phyloP scores from a whole-genome alignment of 2,329 filamentous ascomycete species.

The Monosporascus sp. region DNA sequence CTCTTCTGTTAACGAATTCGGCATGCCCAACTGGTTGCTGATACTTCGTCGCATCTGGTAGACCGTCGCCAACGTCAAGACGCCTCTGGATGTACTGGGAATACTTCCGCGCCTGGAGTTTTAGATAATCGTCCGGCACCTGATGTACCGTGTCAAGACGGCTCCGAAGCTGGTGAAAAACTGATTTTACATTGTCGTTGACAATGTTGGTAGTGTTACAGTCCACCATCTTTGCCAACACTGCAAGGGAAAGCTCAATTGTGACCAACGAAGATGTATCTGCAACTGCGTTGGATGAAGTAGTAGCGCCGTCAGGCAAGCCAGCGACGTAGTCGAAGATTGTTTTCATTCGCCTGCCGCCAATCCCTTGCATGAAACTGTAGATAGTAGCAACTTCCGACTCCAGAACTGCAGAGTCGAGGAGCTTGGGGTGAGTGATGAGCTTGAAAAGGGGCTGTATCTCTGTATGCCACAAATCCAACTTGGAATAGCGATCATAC shows the following conservation, averaged over 20 bases:
- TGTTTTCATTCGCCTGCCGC: constrained; percentile 22
- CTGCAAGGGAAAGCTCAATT: constrained; percentile 24
- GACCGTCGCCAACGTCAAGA: constrained; percentile 23
- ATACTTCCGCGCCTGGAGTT: constrained; percentile 24
- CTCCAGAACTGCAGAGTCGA: constrained; percentile 33
- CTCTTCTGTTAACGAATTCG: constrained; percentile 24
- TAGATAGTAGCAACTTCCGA: constrained; percentile 29
- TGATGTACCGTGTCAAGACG: constrained; percentile 2
- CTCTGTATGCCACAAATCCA: constrained; percentile 18
- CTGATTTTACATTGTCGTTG: constrained; percentile 17
- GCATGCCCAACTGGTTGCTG: constrained; percentile 12
- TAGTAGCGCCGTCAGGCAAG: constrained; percentile 15
- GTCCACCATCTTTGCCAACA: constrained; percentile 30
- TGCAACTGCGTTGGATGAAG: constrained; percentile 1
- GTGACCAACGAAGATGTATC: constrained; percentile 12
- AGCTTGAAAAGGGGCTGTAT: constrained; percentile 29
- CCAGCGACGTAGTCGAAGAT: constrained; percentile 27
- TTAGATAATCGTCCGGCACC: constrained; percentile 16
- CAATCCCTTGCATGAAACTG: constrained; percentile 30
- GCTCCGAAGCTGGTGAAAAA: constrained; percentile 8
- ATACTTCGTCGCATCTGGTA: constrained; percentile 4
- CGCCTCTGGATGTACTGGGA: constrained; percentile 26
- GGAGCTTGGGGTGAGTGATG: constrained; percentile 28
- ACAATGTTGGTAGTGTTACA: constrained; percentile 31
- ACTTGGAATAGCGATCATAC: background rate